A percentile compares a stretch with the other conserved stretches of the same genome.
phyloP scores from a whole-genome alignment of 495 filamentous ascomycete genomes.

The Neurospora terricola region DNA sequence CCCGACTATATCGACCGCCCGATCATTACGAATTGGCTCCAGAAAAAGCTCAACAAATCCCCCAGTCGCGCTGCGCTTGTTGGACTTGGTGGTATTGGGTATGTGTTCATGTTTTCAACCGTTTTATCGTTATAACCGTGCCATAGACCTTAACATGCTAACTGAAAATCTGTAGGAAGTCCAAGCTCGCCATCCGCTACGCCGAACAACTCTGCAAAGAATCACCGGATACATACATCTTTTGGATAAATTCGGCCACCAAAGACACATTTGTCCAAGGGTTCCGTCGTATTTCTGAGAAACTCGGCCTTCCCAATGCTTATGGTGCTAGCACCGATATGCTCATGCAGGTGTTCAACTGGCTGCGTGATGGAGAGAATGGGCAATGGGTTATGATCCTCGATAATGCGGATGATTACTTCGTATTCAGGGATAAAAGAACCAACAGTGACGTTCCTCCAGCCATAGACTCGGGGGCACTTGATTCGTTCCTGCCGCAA shows the following conservation, averaged over 20 bases:
- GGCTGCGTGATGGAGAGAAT: constrained; percentile 9
- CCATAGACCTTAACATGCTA: neutral
- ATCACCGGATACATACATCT: constrained; percentile 29
- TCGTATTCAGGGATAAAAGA: constrained; percentile 10
- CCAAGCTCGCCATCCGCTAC: neutral
- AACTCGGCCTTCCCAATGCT: neutral
- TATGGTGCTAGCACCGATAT: neutral
- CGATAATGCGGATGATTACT: constrained; percentile 30
- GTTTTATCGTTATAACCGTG: no score
- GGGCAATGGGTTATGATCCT: constrained; percentile 33
- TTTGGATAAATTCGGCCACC: constrained; percentile 41
- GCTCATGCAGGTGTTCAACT: neutral
- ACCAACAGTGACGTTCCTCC: neutral
- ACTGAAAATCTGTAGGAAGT: neutral
- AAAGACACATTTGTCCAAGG: constrained; percentile 29
- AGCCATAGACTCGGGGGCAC: neutral
- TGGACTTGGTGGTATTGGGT: neutral
- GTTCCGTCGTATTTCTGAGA: constrained; percentile 15
- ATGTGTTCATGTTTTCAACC: neutral
- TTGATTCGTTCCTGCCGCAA: neutral
- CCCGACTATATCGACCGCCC: neutral
- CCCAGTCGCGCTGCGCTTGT: neutral
- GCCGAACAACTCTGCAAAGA: neutral
- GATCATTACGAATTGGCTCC: neutral
- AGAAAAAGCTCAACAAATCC: neutral